Evolutionary conservation across 768 basidiomycete species (phyloP).

Genomic region (Pisolithus tinctorius): DNA sequence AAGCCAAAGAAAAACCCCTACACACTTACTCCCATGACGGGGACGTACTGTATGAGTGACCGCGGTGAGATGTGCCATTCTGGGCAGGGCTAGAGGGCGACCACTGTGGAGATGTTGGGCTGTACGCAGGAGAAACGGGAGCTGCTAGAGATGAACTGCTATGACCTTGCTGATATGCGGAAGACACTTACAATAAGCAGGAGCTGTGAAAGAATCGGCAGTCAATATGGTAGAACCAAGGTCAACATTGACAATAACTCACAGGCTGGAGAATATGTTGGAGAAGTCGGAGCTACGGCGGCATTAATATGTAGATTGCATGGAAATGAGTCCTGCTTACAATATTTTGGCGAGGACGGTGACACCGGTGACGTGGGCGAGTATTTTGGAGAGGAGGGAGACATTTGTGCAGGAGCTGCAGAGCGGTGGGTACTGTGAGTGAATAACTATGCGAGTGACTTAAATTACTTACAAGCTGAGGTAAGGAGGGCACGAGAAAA

Average conservation of each 20-base stretch:
- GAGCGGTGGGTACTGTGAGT: slow-evolving; percentile 3
- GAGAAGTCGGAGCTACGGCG: slow-evolving; percentile 70
- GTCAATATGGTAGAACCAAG: slow-evolving; percentile 1
- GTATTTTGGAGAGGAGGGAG: slow-evolving; percentile 88
- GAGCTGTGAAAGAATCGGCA: slow-evolving; percentile 38
- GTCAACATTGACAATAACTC: slow-evolving; percentile 28
- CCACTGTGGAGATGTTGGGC: slow-evolving; percentile 80
- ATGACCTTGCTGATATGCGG: not conserved
- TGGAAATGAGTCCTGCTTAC: slow-evolving; percentile 38
- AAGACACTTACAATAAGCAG: slow-evolving; percentile 63
- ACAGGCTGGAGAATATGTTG: slow-evolving; percentile 85
- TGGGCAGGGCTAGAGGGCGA: slow-evolving; percentile 77
- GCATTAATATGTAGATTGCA: slow-evolving; percentile 5
- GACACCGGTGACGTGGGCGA: slow-evolving; percentile 91
- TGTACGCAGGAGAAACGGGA: slow-evolving; percentile 81
- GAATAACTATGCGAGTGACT: not conserved
- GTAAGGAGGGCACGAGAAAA: not conserved
- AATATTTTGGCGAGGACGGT: slow-evolving; percentile 89
- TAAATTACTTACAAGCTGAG: slow-evolving; percentile 54
- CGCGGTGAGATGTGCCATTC: slow-evolving; percentile 33
- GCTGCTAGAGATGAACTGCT: slow-evolving; percentile 36
- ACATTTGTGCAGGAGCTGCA: slow-evolving; percentile 72
- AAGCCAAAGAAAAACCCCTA: slow-evolving; percentile 6
- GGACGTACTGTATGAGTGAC: slow-evolving; percentile 39
- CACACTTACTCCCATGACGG: slow-evolving; percentile 45